Percentiles rank a stretch among this genome's conserved stretches.
Evolutionary conservation across 257 asterid species (phyloP).

Genomic region (Salvia hispanica): DNA sequence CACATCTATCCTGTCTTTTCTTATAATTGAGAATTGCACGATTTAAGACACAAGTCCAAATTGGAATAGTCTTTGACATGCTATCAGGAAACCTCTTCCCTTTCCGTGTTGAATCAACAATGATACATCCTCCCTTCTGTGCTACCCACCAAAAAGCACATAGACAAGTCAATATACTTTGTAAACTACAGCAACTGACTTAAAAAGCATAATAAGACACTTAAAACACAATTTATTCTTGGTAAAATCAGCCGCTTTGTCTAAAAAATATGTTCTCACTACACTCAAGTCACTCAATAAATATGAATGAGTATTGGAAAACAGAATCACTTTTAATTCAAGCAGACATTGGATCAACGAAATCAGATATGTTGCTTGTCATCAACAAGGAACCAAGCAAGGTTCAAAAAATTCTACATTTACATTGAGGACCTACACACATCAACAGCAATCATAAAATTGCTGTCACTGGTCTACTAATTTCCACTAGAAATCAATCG

Average conservation of each 20-base stretch:
- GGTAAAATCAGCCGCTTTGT: not conserved
- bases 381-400: slow-evolving; percentile 1
- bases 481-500: too few relatives aligned
- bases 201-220: not conserved
- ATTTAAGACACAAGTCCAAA: slow-evolving; percentile 92
- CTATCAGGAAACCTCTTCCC: slow-evolving; percentile 99
- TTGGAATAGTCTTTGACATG: slow-evolving; percentile 97
- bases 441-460: not conserved
- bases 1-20: slow-evolving; percentile 12
- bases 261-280: slow-evolving; percentile 1
- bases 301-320: slow-evolving; percentile 1
- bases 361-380: not conserved
- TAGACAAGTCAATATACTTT: slow-evolving; percentile 26
- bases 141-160: slow-evolving; percentile 53
- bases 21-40: slow-evolving; percentile 66
- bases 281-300: not conserved
- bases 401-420: not conserved
- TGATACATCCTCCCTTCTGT: slow-evolving; percentile 96
- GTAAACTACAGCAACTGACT: not conserved
- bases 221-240: not conserved
- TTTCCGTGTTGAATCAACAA: slow-evolving; percentile 86
- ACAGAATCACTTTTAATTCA: slow-evolving; percentile 2
- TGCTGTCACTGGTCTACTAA: too few relatives aligned
- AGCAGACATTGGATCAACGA: not conserved
- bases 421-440: slow-evolving; percentile 2